Base-by-base conservation (phyloP, 1,284 basidiomycete species). In the Cryptococcus amylolentus region DNA sequence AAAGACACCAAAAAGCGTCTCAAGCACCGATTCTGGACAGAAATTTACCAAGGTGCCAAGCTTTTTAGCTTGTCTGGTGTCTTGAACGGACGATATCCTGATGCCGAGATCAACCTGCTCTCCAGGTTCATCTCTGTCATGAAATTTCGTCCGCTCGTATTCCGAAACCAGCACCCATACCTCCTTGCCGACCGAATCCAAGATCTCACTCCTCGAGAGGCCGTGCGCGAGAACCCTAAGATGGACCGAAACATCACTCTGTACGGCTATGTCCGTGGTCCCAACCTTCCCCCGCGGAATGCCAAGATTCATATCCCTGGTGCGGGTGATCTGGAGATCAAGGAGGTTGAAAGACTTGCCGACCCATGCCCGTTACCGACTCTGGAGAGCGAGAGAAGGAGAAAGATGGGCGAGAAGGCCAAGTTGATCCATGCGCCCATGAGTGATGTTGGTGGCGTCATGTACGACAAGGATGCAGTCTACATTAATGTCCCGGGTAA, bases 11-110 rank as follows among this genome's bases (percentile, higher is more conserved):
- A 98, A 81, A 98, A 97, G 73, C 80, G 87, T 0, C 84, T 99
- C 47, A 99, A 98, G 79, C 95, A 92, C 75, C 89, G 96, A n/a
- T 99, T 99, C 80, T 99, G 96, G 95, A 93, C 95, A 0, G 96
- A 99, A 77, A 97, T 98, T 16, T 98, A 98, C 77, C 89, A 94
- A 73, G 96, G 96, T 50, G 95, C 96, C 47, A 98, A 98, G 76
- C 86, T 99, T 16, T 98, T 98, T 80, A 98, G 98, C 76, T 87
- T 98, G 48, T 95, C 91, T 1, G 96, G 96, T 16, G 92, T 99
- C 45, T 84, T 98, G 66, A 98, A 99, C 68, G 95, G 95, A 13
- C 89, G 96, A 39, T 99, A 99, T 73, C 96, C 96, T 23, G 96
- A 99, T 77, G 86, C 85, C 26, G 96, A 98, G 79, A 94, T 98